Evolutionary conservation across 2,329 filamentous ascomycete species (phyloP).

Genomic region (Fusarium camptoceras): DNA sequence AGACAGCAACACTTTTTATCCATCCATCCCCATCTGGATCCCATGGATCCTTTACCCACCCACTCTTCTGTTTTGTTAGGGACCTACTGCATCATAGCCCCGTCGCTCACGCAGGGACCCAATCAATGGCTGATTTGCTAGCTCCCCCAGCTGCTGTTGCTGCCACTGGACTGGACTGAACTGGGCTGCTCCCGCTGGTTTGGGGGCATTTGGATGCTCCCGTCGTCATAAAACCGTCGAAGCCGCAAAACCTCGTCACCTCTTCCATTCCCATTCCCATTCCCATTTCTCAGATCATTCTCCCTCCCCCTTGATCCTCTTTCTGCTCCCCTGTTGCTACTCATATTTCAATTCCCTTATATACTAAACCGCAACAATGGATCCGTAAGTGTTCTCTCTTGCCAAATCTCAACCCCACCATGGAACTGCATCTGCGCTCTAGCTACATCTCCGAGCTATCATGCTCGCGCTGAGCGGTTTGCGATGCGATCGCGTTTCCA

Average conservation of each 20-base stretch:
- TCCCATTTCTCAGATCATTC: constrained; percentile 32
- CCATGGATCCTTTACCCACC: constrained; percentile 29
- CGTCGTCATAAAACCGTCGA: constrained; percentile 48
- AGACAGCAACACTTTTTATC: not conserved
- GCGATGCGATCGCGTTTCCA: constrained; percentile 23
- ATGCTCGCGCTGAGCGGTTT: constrained; percentile 34
- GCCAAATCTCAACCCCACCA: constrained; percentile 43
- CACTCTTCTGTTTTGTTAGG: constrained; percentile 28
- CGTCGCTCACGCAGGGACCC: constrained; percentile 42
- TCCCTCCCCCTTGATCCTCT: constrained; percentile 25
- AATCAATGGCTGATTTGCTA: constrained; percentile 35
- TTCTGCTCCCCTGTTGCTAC: constrained; percentile 12
- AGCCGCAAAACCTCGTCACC: constrained; percentile 41
- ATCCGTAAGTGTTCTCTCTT: constrained; percentile 43
- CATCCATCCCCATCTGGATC: not conserved
- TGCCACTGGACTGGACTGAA: not conserved
- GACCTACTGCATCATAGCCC: constrained; percentile 47
- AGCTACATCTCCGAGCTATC: constrained; percentile 26
- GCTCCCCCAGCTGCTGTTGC: constrained; percentile 36
- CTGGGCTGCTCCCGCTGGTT: constrained; percentile 5
- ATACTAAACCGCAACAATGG: constrained; percentile 42
- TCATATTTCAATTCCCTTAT: constrained; percentile 18
- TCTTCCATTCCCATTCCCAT: constrained; percentile 27
- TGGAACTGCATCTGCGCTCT: constrained; percentile 16
- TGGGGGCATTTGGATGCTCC: constrained; percentile 37